Base-by-base conservation (phyloP, 257 asterid species). In the Ocimum tenuiflorum region DNA sequence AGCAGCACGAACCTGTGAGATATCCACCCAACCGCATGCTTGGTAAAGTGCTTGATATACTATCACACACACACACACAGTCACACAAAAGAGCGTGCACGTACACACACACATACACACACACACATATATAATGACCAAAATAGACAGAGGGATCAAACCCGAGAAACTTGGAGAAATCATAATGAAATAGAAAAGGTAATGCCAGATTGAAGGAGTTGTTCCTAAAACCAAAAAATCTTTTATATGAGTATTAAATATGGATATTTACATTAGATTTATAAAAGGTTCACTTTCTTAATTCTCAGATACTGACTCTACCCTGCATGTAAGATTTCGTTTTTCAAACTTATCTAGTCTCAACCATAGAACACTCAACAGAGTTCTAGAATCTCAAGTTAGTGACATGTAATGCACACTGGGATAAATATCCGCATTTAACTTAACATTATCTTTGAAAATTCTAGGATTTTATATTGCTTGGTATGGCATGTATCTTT, bases 1-100 rank as follows among this genome's bases (percentile, higher is more conserved):
- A 59, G 98, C 81, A 72, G 83, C 83, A 36, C 96, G 98, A 72
- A 91, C 96, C 96, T 91, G 86, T 24, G 51, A 64, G 53, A 76
- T 75, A 73, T 72, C 67, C 73, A 78, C n/a, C 78, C 68, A 69
- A 42, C 60, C 36, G 71, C 51, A 70, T 36, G 70, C 46, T 41
- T 24, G 61, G 19, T 11, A 19, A 71, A 61, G 20, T 38, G 41
- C 12, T 53, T 17, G 38, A 46, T 38, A 18, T 13, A 48, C 45
- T 14, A n/a, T n/a, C n/a, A n/a, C n/a, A n/a, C n/a, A n/a, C n/a
- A n/a, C n/a, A n/a, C n/a, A n/a, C n/a, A n/a, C n/a, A n/a, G n/a
- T n/a, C n/a, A n/a, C n/a, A n/a, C n/a, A n/a, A n/a, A n/a, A n/a
- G n/a, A n/a, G n/a, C n/a, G n/a, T n/a, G n/a, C n/a, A n/a, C n/a